phyloP scores from a whole-genome alignment of 208 protist species.

The Naegleria fowleri region DNA sequence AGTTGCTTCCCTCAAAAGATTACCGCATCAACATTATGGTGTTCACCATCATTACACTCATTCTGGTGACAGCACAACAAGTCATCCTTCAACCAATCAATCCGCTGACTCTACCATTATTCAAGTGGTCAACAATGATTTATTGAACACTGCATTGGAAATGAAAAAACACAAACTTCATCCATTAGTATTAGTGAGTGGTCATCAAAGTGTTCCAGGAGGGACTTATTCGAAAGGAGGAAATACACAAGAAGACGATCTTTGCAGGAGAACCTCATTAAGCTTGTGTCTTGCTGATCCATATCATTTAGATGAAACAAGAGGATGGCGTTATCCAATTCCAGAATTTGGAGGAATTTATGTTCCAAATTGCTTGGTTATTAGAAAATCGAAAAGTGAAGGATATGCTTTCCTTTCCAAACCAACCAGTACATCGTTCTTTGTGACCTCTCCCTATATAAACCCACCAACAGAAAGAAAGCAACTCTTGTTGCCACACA shows the following conservation, averaged over 20 bases:
- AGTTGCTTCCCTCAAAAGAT: not conserved
- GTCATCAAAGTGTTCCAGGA: not conserved
- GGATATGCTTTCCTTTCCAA: not conserved
- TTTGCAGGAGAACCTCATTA: not conserved
- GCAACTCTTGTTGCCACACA: not conserved
- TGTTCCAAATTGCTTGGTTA: not conserved
- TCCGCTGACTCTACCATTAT: too few species aligned
- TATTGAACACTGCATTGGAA: not conserved
- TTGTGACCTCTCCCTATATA: not conserved
- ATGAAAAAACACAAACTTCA: not conserved
- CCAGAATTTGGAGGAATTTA: conserved; percentile 28
- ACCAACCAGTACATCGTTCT: not conserved
- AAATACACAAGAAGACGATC: not conserved
- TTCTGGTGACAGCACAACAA: too few species aligned
- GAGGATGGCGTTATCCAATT: conserved; percentile 15
- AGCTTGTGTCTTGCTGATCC: not conserved
- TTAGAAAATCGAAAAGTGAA: not conserved
- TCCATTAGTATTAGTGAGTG: not conserved
- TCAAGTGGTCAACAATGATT: not conserved
- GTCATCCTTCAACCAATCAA: too few species aligned
- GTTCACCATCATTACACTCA: too few species aligned
- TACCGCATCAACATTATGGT: too few species aligned
- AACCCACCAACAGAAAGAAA: not conserved
- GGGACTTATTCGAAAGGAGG: not conserved
- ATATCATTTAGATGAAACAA: not conserved